Base-by-base conservation (phyloP, 768 basidiomycete genomes). In the Dictyophora rubrovolvata region DNA sequence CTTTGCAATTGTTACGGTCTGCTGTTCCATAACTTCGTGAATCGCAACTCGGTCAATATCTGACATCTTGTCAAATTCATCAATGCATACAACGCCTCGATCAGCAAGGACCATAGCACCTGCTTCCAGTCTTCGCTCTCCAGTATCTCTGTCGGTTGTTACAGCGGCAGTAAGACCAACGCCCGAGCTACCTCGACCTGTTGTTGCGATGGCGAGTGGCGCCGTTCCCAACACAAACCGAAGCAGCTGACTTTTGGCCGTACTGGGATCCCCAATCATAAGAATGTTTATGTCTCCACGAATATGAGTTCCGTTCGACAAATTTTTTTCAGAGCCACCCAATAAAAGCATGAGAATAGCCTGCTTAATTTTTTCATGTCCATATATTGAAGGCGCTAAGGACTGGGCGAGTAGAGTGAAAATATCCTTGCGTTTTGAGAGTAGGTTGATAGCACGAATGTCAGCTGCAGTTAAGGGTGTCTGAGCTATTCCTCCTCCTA, bases 61-160 rank as follows among this genome's bases (percentile, higher is more conserved):
- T 23, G 92, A 94, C 96, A 99, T 98, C 72, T 99, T 99, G 80
- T 99, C 96, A 68, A 99, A 99, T 73, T 99, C 96, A 72, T 99
- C 96, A 65, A 99, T 98, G 71, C 96, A 99, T 49, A 99, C 95
- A 20, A 99, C 93, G 17, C 96, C 96, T 65, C 95, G 85, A 72
- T 99, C 96, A 28, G 96, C 96, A 60, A 99, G 85, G 56, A 99
- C 96, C 96, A 99, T 99, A 12, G 96, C 96, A 48, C 96, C 96
- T 3, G 96, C 96, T 75, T 99, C 96, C 54, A 99, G 81, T 62
- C 96, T 78, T 61, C 96, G 84, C 69, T 99, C 96, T 55, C 94
- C 95, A 16, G 96, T 98, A 68, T 99, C 96, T 70, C 89, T 89
- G 74, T 99, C 96, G 8, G 89, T 96, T 20, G 96, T 99, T 16